Conservation (phyloP, 2,329 filamentous ascomycete genomes). For the Microcyclospora tardicrescens region DNA sequence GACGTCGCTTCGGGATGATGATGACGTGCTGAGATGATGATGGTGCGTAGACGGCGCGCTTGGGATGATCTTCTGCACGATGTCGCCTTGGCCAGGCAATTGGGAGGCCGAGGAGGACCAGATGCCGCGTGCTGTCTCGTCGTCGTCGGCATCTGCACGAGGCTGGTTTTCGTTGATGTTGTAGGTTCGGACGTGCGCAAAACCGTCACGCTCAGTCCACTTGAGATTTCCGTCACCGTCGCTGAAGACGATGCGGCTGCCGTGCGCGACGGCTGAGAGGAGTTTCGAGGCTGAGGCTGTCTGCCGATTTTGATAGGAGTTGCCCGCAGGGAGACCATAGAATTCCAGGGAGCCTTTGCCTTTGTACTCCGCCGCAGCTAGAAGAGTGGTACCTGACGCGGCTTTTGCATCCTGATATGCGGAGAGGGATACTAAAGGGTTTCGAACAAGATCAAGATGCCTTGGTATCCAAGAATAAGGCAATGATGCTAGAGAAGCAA, state of each 20-base stretch:
- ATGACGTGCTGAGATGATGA: not conserved
- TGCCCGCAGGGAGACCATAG: constrained; percentile 46
- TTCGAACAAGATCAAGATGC: constrained; percentile 46
- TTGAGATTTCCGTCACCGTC: constrained; percentile 75
- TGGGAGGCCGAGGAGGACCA: constrained; percentile 14
- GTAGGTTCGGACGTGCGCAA: constrained; percentile 40
- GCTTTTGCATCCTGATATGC: constrained; percentile 43
- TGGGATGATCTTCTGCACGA: constrained; percentile 68
- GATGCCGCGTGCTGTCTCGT: constrained; percentile 10
- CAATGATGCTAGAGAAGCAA: constrained; percentile 59
- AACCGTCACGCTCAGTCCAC: constrained; percentile 81
- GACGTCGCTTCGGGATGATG: constrained; percentile 14
- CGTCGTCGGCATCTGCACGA: not conserved
- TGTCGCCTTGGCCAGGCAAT: constrained; percentile 43
- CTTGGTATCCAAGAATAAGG: constrained; percentile 54
- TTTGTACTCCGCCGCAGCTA: constrained; percentile 83
- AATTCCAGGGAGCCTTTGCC: constrained; percentile 80
- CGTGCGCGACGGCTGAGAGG: constrained; percentile 68
- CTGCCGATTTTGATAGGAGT: constrained; percentile 60
- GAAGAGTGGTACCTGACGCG: constrained; percentile 49
- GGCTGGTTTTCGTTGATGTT: constrained; percentile 40
- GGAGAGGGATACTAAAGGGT: constrained; percentile 35
- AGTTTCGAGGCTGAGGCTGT: constrained; percentile 70
- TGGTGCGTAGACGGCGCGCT: constrained; percentile 12
- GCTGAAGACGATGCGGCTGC: constrained; percentile 66